Evolutionary conservation across 2,329 filamentous ascomycete genomes (phyloP).

Genomic region (Pyrenochaeta sp.): DNA sequence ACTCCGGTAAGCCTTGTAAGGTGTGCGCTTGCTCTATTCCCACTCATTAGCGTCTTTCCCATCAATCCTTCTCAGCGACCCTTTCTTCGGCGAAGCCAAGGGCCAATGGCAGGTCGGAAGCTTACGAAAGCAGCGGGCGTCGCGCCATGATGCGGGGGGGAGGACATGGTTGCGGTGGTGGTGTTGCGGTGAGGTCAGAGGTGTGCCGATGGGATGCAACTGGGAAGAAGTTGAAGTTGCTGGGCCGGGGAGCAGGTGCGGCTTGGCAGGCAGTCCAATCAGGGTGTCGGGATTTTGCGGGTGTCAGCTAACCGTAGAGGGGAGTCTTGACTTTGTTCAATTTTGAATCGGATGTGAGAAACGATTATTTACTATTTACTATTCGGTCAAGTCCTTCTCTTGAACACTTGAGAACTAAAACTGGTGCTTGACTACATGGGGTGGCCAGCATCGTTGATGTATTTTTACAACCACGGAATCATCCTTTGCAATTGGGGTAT

Average conservation of each 20-base stretch:
- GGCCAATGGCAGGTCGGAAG: constrained; percentile 19
- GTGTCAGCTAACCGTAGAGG: constrained; percentile 18
- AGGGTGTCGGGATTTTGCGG: constrained; percentile 33
- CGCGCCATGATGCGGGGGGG: constrained; percentile 32
- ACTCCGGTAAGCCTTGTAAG: constrained; percentile 62
- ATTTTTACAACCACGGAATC: no score
- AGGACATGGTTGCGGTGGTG: constrained; percentile 27
- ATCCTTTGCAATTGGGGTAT: no score
- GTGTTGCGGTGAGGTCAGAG: constrained; percentile 18
- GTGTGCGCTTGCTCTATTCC: constrained; percentile 42
- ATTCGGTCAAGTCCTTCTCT: no score
- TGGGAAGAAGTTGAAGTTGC: constrained; percentile 20
- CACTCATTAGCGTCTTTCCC: constrained; percentile 23
- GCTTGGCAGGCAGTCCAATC: constrained; percentile 28
- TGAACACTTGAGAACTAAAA: no score
- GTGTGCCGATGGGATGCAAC: constrained; percentile 2
- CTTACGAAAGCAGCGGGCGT: constrained; percentile 43
- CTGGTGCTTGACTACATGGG: no score
- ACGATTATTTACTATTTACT: no score
- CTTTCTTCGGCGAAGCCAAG: not conserved
- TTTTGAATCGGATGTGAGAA: no score
- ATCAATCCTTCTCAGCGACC: constrained; percentile 1
- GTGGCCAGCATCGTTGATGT: no score
- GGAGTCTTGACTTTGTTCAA: no score
- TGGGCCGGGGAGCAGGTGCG: constrained; percentile 10